These are phyloP conservation scores for Cephalotrichum gorgonifer DNA, from an alignment of 2,329 filamentous ascomycete genomes.

Conservation along the genomic window DNA sequence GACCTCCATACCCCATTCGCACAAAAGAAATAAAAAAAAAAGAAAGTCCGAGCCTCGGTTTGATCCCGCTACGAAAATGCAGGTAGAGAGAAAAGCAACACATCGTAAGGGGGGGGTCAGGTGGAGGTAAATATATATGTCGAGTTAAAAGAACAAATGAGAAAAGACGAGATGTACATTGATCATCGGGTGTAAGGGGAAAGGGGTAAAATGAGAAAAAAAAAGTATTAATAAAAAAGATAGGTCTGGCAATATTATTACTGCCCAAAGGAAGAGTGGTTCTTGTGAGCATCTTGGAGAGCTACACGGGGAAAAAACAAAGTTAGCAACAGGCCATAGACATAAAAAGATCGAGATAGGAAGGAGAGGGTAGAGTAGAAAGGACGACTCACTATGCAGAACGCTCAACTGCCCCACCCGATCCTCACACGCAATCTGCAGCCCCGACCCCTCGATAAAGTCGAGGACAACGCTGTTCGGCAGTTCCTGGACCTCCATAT, in stretches of 20 bases:
- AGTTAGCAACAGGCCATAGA: constrained; percentile 3
- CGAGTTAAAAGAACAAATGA: not conserved
- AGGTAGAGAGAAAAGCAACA: too few relatives aligned
- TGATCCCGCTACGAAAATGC: too few relatives aligned
- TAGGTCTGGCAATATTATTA: not conserved
- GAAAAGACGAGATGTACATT: not conserved
- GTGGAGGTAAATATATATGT: too few relatives aligned
- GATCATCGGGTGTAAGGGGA: too few relatives aligned
- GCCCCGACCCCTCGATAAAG: constrained; percentile 47
- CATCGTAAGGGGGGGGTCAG: too few relatives aligned
- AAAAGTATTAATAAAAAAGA: not conserved
- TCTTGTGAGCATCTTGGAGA: constrained; percentile 24
- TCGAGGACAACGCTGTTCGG: constrained; percentile 68
- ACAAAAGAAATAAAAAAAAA: too few relatives aligned
- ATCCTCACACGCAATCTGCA: constrained; percentile 56
- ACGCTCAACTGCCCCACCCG: constrained; percentile 45
- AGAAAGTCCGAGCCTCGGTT: too few relatives aligned
- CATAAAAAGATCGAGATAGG: not conserved
- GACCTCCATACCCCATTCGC: too few relatives aligned
- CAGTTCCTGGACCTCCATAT: constrained; percentile 85
- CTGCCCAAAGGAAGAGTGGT: constrained; percentile 13
- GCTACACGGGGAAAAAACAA: constrained; percentile 12
- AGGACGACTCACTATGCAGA: constrained; percentile 35
- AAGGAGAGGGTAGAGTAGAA: too few relatives aligned
- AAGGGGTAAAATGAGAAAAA: not conserved